Evolutionary conservation across 2,329 filamentous ascomycete genomes (phyloP).

Genomic region (Fusarium sterilihyphosum): DNA sequence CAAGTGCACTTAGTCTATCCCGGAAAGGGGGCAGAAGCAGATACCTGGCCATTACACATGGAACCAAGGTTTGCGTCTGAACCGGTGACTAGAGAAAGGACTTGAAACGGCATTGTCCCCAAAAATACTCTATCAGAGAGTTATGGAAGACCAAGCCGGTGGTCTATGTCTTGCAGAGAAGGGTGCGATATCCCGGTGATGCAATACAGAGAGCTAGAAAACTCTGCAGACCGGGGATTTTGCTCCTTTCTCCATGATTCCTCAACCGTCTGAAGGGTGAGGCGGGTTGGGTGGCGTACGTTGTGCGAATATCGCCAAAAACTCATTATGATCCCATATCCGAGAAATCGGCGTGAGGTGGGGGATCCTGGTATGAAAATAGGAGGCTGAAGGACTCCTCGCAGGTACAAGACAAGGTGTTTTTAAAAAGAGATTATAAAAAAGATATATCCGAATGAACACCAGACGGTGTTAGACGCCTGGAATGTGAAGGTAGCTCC

Average conservation of each 20-base stretch:
- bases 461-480: constrained; percentile 44
- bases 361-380: constrained; percentile 15
- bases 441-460: neutral
- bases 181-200: neutral
- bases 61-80: neutral
- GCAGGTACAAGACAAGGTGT: constrained; percentile 12
- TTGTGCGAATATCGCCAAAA: constrained; percentile 13
- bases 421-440: constrained; percentile 1
- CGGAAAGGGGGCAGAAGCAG: neutral
- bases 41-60: neutral
- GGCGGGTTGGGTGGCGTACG: neutral
- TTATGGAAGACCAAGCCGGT: neutral
- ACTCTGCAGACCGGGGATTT: neutral
- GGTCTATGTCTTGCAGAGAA: constrained; percentile 9
- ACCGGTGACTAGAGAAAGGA: constrained; percentile 9
- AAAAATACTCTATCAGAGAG: neutral
- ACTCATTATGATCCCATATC: constrained; percentile 17
- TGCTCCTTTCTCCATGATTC: neutral
- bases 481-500: constrained; percentile 51
- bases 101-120: constrained; percentile 3
- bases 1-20: constrained; percentile 16
- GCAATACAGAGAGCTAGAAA: neutral
- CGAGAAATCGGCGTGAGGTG: constrained; percentile 20
- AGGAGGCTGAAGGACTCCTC: constrained; percentile 15
- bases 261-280: neutral